Evolutionary conservation across 176 grass and related monocot genomes (phyloP).

Genomic region (Tillandsia leiboldiana): DNA sequence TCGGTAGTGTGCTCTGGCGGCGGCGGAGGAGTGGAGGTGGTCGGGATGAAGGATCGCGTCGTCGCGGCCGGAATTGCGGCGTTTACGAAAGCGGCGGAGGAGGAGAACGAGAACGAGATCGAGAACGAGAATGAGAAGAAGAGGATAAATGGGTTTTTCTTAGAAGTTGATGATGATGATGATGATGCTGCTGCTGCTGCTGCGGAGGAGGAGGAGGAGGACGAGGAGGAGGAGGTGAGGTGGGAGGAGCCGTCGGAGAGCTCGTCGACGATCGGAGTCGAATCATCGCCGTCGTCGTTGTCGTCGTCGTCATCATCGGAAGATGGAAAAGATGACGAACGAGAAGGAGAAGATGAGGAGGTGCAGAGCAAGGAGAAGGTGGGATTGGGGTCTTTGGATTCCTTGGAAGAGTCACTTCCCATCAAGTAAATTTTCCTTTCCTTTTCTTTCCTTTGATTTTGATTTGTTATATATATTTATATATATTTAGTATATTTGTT

Average conservation of each 20-base stretch:
- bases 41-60: conserved; percentile 9
- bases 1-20: not conserved
- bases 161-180: not conserved
- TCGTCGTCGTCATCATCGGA: conserved; percentile 6
- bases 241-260: conserved; percentile 31
- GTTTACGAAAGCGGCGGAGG: not conserved
- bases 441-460: too few relatives aligned
- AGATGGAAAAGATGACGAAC: conserved; percentile 18
- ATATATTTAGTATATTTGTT: too few relatives aligned
- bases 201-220: conserved; percentile 29
- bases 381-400: conserved; percentile 38
- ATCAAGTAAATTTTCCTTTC: conserved; percentile 31
- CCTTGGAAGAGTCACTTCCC: conserved; percentile 63
- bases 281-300: not conserved
- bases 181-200: too few relatives aligned
- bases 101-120: not conserved
- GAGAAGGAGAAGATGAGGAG: conserved; percentile 27
- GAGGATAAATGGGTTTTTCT: conserved; percentile 5
- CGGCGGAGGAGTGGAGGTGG: not conserved
- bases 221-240: conserved; percentile 24
- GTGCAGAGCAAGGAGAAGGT: conserved; percentile 5
- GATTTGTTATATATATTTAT: too few relatives aligned
- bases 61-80: not conserved
- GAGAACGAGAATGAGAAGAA: not conserved
- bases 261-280: conserved; percentile 17